phyloP scores from a whole-genome alignment of 2,329 filamentous ascomycete species.

The Davidsoniella eucalypti region DNA sequence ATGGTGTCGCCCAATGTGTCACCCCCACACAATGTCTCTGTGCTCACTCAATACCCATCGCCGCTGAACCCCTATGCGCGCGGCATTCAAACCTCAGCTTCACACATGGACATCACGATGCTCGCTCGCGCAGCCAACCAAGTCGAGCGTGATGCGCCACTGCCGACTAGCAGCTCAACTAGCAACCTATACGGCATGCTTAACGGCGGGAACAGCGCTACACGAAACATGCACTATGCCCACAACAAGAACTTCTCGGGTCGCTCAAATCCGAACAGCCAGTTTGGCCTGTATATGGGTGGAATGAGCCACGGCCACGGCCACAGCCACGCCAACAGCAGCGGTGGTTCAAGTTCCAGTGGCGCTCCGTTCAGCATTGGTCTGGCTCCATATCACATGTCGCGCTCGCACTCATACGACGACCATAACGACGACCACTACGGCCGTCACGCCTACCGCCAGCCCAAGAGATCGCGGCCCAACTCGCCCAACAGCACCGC shows the following conservation, averaged over 20 bases:
- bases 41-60: conserved; percentile 32
- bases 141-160: conserved; percentile 36
- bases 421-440: conserved; percentile 64
- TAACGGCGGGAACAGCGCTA: conserved; percentile 6
- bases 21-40: conserved; percentile 77
- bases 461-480: conserved; percentile 76
- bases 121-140: conserved; percentile 44
- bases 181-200: conserved; percentile 25
- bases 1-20: conserved; percentile 90
- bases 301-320: conserved; percentile 23
- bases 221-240: conserved; percentile 11
- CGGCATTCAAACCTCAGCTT: conserved; percentile 23
- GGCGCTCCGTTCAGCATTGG: conserved; percentile 22
- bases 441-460: conserved; percentile 50
- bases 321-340: conserved; percentile 34
- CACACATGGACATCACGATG: conserved; percentile 38
- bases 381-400: conserved; percentile 85
- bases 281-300: too few relatives aligned
- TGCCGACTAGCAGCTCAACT: conserved; percentile 16
- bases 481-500: conserved; percentile 92
- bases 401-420: conserved; percentile 68
- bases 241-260: conserved; percentile 10
- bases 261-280: conserved; percentile 4
- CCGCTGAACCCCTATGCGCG: conserved; percentile 26
- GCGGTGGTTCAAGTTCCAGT: conserved; percentile 39